These are phyloP conservation scores for Peronospora destructor DNA, from an alignment of 352 stramenopile species.

Conservation along the genomic window DNA sequence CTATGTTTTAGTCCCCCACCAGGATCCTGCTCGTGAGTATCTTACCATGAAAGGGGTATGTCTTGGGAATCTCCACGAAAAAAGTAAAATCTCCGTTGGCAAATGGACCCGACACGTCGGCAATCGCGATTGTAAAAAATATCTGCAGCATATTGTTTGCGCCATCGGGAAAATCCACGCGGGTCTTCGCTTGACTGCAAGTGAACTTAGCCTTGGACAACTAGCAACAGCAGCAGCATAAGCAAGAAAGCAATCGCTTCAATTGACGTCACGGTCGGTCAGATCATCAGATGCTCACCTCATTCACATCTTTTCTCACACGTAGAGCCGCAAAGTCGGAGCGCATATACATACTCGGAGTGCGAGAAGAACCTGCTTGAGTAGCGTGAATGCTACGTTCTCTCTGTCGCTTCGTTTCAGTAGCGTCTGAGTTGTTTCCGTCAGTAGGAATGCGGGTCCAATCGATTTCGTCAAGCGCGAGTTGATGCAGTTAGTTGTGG, in stretches of 20 bases:
- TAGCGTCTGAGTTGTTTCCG: background rate
- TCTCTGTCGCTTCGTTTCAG: background rate
- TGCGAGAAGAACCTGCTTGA: slow-evolving; percentile 6
- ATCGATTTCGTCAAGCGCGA: background rate
- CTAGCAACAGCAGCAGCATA: slow-evolving; percentile 22
- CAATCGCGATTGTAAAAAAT: slow-evolving; percentile 78
- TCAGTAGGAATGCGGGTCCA: background rate
- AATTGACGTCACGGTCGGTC: background rate
- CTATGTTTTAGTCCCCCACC: background rate
- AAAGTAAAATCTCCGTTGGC: slow-evolving; percentile 83
- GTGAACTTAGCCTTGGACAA: slow-evolving; percentile 78
- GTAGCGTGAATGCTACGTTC: slow-evolving; percentile 4
- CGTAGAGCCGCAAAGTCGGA: slow-evolving; percentile 73
- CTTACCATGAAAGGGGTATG: slow-evolving; percentile 80
- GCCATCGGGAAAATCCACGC: slow-evolving; percentile 79
- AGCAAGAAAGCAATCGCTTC: background rate
- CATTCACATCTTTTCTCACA: slow-evolving; percentile 82
- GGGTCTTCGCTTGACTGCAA: slow-evolving; percentile 66
- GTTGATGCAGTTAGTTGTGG: background rate
- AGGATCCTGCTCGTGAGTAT: background rate
- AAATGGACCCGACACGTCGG: slow-evolving; percentile 62
- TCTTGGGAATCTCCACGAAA: slow-evolving; percentile 82
- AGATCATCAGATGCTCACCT: slow-evolving; percentile 30
- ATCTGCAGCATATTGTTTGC: slow-evolving; percentile 73
- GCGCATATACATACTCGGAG: slow-evolving; percentile 51